Evolutionary conservation across 2,329 filamentous ascomycete species (phyloP).

Genomic region (Fusarium cicatricum): DNA sequence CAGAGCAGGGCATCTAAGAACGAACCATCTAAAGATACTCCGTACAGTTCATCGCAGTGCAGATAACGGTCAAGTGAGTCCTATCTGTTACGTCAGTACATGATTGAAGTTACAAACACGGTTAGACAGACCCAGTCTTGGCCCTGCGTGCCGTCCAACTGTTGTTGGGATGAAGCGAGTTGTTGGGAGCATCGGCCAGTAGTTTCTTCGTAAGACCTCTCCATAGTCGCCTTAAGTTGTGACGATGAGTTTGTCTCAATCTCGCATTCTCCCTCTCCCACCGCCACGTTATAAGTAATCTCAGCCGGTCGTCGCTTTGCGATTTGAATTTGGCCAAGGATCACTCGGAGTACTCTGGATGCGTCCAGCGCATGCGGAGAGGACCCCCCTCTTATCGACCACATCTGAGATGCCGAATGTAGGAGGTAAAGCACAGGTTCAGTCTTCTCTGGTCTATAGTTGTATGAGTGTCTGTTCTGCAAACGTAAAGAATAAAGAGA

Average conservation of each 20-base stretch:
- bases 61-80: background rate
- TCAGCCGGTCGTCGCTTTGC: background rate
- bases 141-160: background rate
- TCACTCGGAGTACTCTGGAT: background rate
- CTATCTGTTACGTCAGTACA: background rate
- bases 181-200: too few relatives aligned
- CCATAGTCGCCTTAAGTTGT: too few relatives aligned
- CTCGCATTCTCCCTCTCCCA: background rate
- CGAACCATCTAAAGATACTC: background rate
- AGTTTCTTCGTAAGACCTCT: too few relatives aligned
- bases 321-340: background rate
- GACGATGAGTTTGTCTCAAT: background rate
- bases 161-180: too few relatives aligned
- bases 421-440: background rate
- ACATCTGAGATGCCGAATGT: background rate
- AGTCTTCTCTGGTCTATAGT: background rate
- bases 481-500: background rate
- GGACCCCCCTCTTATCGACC: background rate
- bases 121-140: conserved; percentile 3
- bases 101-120: too few relatives aligned
- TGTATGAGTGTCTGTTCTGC: background rate
- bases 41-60: background rate
- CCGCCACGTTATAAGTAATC: background rate
- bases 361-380: background rate
- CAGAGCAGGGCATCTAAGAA: background rate